Conservation (phyloP, 129 eudicot genomes). For the Tagetes patula region DNA sequence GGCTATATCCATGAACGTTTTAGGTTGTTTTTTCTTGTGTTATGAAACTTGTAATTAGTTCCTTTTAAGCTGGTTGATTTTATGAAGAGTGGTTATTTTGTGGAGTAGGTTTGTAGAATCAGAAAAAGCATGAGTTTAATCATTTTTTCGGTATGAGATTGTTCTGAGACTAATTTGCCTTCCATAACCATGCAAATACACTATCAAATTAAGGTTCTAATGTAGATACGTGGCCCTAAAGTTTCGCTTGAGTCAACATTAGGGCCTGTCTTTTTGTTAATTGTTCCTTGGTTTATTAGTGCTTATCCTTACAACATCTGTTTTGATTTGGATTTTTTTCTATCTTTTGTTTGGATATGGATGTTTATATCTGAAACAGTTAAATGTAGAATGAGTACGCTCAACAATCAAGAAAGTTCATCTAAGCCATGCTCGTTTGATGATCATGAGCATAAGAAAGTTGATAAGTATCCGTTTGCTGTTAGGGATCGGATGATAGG, state of each 20-base stretch:
- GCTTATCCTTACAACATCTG: neutral
- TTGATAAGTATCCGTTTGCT: slow-evolving; percentile 49
- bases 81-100: neutral
- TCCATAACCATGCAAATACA: neutral
- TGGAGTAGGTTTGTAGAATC: neutral
- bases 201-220: neutral
- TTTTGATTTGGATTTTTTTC: neutral
- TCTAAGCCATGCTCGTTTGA: neutral
- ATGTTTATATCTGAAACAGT: slow-evolving; percentile 27
- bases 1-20: neutral
- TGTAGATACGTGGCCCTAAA: neutral
- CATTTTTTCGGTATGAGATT: neutral
- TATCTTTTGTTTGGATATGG: slow-evolving; percentile 16
- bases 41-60: neutral
- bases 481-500: slow-evolving; percentile 27
- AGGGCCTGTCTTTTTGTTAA: neutral
- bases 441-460: slow-evolving; percentile 12
- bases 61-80: neutral
- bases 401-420: slow-evolving; percentile 28
- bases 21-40: neutral
- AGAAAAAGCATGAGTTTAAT: neutral
- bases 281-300: neutral
- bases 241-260: neutral
- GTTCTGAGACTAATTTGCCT: neutral
- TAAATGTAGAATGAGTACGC: slow-evolving; percentile 34